Evolutionary conservation across 2,329 filamentous ascomycete genomes (phyloP).

Genomic region (Neonectria hederae): DNA sequence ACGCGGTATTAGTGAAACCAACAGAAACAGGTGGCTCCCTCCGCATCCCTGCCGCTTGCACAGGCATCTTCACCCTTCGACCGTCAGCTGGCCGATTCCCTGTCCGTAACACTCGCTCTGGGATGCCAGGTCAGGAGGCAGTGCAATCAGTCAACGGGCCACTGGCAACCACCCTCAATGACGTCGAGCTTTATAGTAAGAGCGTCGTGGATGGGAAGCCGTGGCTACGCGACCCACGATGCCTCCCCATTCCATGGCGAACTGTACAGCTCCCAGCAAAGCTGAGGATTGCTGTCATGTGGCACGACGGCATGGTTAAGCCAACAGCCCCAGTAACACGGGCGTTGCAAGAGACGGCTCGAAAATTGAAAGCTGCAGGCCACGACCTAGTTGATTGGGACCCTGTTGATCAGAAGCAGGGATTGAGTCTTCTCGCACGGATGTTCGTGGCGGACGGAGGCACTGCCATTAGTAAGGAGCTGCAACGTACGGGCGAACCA

Average conservation of each 20-base stretch:
- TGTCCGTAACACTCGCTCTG: constrained; percentile 61
- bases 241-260: constrained; percentile 68
- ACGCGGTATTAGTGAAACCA: neutral
- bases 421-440: constrained; percentile 49
- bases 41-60: constrained; percentile 63
- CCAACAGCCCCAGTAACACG: constrained; percentile 73
- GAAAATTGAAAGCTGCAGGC: constrained; percentile 55
- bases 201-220: constrained; percentile 61
- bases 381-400: constrained; percentile 65
- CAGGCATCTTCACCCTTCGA: constrained; percentile 65
- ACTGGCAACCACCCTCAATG: constrained; percentile 64
- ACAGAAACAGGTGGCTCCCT: constrained; percentile 57
- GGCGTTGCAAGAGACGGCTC: constrained; percentile 59
- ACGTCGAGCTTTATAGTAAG: constrained; percentile 64
- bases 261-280: constrained; percentile 45
- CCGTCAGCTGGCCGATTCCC: constrained; percentile 69
- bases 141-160: constrained; percentile 72
- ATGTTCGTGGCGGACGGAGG: constrained; percentile 62
- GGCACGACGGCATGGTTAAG: constrained; percentile 70
- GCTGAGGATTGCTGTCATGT: constrained; percentile 69
- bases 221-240: constrained; percentile 66
- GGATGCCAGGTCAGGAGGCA: constrained; percentile 72
- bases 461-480: constrained; percentile 49
- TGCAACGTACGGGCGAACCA: constrained; percentile 55
- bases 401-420: constrained; percentile 52